A percentile compares a stretch with the other conserved stretches of the same genome.
Evolutionary conservation across 352 stramenopile species (phyloP).

Genomic region (Globisporangium rhizosaccharum): DNA sequence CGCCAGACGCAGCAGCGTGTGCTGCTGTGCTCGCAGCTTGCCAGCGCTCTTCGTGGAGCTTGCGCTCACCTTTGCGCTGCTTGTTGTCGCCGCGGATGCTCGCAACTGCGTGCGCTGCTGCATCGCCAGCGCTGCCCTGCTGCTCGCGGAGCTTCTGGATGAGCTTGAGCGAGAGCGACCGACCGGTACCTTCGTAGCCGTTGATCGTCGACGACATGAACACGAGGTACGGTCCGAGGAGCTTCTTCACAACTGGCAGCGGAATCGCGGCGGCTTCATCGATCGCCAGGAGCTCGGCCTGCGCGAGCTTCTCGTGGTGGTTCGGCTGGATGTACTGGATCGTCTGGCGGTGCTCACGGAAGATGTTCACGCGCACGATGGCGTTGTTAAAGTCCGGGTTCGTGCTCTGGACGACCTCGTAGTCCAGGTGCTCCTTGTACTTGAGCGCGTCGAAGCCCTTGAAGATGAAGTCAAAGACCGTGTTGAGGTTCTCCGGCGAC

Average conservation of each 20-base stretch:
- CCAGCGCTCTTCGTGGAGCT: conserved; percentile 96
- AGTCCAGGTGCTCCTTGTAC: conserved; percentile 98
- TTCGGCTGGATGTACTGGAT: conserved; percentile 96
- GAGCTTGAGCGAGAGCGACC: conserved; percentile 98
- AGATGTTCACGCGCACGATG: conserved; percentile 96
- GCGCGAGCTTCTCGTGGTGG: conserved; percentile 95
- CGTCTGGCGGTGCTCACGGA: conserved; percentile 94
- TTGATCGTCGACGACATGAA: conserved; percentile 99
- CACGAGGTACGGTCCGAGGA: conserved; percentile 96
- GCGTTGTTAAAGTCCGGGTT: conserved; percentile 83
- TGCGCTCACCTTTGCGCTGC: conserved; percentile 93
- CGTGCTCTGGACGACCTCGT: conserved; percentile 89
- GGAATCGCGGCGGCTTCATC: conserved; percentile 99
- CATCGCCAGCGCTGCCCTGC: conserved; percentile 77
- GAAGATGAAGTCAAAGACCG: conserved; percentile 98
- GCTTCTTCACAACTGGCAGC: conserved; percentile 94
- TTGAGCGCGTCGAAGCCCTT: conserved; percentile 92
- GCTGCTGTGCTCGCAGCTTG: conserved; percentile 88
- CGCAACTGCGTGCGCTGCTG: conserved; percentile 44
- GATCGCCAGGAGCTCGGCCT: conserved; percentile 97
- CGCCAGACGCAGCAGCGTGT: conserved; percentile 41
- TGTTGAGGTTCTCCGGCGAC: conserved; percentile 97
- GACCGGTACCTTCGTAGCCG: conserved; percentile 99
- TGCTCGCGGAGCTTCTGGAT: conserved; percentile 96
- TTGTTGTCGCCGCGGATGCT: conserved; percentile 87